phyloP scores from a whole-genome alignment of 805 yeast species.

The Torulaspora quercuum region DNA sequence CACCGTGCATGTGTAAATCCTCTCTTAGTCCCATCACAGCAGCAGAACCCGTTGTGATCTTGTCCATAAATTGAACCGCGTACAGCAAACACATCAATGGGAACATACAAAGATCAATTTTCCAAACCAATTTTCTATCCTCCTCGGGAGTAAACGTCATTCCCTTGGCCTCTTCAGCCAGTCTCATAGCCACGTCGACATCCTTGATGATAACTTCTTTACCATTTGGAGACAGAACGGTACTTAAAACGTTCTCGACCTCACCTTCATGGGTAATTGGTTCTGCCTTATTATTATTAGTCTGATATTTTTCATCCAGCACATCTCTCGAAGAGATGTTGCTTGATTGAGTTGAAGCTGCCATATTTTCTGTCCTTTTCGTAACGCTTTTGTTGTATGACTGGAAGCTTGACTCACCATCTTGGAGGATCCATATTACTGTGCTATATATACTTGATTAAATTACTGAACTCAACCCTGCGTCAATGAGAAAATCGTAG shows the following conservation, averaged over 20 bases:
- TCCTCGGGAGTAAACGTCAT: conserved; percentile 34
- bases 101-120: conserved; percentile 49
- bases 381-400: too few relatives aligned
- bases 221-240: conserved; percentile 12
- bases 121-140: conserved; percentile 41
- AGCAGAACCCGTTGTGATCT: conserved; percentile 49
- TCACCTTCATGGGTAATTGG: neutral
- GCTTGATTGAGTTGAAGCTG: conserved; percentile 6
- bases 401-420: too few relatives aligned
- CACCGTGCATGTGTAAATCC: conserved; percentile 44
- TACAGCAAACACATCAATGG: conserved; percentile 50
- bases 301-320: conserved; percentile 5
- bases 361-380: too few relatives aligned
- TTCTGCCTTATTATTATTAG: neutral
- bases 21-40: conserved; percentile 49
- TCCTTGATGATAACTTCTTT: conserved; percentile 35
- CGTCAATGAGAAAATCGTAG: too few relatives aligned
- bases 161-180: conserved; percentile 38
- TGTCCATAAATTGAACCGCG: conserved; percentile 59
- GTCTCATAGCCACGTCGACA: conserved; percentile 47
- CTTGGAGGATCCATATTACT: too few relatives aligned
- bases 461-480: too few relatives aligned
- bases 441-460: too few relatives aligned
- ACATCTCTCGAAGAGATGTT: conserved; percentile 5
- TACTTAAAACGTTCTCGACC: conserved; percentile 6